phyloP scores from a whole-genome alignment of 805 yeast species.

The Teunomyces pallodes region DNA sequence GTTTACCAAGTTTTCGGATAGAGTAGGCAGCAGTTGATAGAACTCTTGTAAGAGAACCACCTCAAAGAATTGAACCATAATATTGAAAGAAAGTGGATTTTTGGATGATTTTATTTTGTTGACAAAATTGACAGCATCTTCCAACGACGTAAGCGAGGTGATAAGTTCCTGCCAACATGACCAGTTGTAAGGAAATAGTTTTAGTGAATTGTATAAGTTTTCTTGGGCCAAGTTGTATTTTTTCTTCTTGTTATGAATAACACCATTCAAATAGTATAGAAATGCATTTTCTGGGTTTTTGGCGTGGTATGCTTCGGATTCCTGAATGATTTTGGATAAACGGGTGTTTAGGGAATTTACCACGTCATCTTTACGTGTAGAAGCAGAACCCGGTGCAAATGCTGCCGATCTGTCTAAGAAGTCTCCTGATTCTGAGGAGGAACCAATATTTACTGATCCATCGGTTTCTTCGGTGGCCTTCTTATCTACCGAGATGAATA shows the following conservation, averaged over 20 bases:
- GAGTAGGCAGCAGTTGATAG: constrained; percentile 59
- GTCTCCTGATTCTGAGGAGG: constrained; percentile 14
- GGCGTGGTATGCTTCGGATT: constrained; percentile 33
- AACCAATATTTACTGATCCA: constrained; percentile 51
- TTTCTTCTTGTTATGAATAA: constrained; percentile 60
- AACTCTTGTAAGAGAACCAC: constrained; percentile 74
- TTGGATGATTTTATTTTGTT: constrained; percentile 37
- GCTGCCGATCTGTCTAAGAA: constrained; percentile 14
- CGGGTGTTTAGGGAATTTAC: constrained; percentile 24
- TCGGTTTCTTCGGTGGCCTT: constrained; percentile 68
- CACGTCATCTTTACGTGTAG: constrained; percentile 8
- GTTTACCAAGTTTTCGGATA: constrained; percentile 48
- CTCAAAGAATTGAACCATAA: constrained; percentile 55
- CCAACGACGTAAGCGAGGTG: constrained; percentile 56
- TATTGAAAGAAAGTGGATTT: constrained; percentile 25
- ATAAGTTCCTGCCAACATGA: constrained; percentile 85
- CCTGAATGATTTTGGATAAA: constrained; percentile 36
- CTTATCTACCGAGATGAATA: constrained; percentile 76
- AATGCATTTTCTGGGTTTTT: constrained; percentile 46
- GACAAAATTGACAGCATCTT: constrained; percentile 50
- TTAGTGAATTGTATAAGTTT: constrained; percentile 58
- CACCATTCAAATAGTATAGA: constrained; percentile 69
- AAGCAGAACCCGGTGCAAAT: background rate
- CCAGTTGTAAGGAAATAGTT: constrained; percentile 84
- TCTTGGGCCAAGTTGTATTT: constrained; percentile 60